Base-by-base conservation (phyloP, 768 basidiomycete species). In the Cytidiella melzeri region DNA sequence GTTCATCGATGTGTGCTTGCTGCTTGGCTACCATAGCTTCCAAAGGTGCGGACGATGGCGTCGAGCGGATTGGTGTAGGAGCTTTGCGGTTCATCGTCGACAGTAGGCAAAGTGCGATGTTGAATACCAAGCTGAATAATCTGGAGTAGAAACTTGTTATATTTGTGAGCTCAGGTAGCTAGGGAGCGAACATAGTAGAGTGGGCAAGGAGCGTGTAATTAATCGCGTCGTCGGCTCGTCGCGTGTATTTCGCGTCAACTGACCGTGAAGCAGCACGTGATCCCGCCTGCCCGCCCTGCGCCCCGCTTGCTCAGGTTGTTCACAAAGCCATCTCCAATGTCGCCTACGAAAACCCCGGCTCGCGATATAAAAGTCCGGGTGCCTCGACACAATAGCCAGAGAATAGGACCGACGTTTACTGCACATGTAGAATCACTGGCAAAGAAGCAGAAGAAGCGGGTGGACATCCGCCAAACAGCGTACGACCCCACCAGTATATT, bases 301-400 rank as follows among this genome's bases (percentile, higher is more conserved):
- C n/a, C n/a, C n/a, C n/a, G n/a, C n/a, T n/a, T n/a, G n/a, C n/a
- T n/a, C n/a, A n/a, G n/a, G n/a, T n/a, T n/a, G n/a, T n/a, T n/a
- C n/a, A n/a, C n/a, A n/a, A n/a, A n/a, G n/a, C n/a, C n/a, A n/a
- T n/a, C n/a, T n/a, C n/a, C n/a, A n/a, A 86, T 86, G 83, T 78
- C 83, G 43, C 81, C 77, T 5, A 50, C 51, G 47, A 73, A 73
- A 53, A 79, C 76, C 64, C 74, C 79, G 51, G 70, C 73, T 7
- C 75, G 76, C 53, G 66, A 69, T 28, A 73, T 87, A 44, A 80
- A 76, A 61, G 62, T 87, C 57, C 75, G 77, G 47, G 87, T 87
- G 45, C 87, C 87, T 18, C 73, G 83, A 49, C 85, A 88, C 55
- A 83, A 85, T 63, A 79, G 87, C 0, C 87, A 88, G 60, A 73